Evolutionary conservation across 805 yeast species (phyloP), one percentile per base, ranked within the genome.

Genomic region (Spathaspora sp.): DNA sequence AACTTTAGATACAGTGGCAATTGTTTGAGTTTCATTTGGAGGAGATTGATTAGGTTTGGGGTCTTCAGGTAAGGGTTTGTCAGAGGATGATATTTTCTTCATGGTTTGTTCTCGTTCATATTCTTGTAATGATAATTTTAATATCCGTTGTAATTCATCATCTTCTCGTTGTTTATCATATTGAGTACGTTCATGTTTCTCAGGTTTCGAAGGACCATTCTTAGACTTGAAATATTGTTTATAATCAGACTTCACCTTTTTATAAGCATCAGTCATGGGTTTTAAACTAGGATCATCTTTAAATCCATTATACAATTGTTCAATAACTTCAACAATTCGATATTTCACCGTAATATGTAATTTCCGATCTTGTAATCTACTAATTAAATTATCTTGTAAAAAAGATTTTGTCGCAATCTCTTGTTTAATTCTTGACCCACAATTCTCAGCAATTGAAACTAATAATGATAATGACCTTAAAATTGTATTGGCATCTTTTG

Each of bases 91-190:
- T 3, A 63, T 59, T 45, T 64, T 67, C 46, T 65, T 64, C 14
- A 69, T 49, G 2, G 60, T 55, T 49, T 72, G 68, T 53, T 69
- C 75, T 29, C 75, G 57, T 55, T 77, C 78, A 43, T 77, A 79
- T 56, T 89, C 96, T 48, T 80, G 76, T 44, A 89, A 69, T 0
- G 97, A 90, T 47, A 89, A 63, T 53, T 83, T 87, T 54, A 92
- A 75, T 0, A 88, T 97, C 55, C 85, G 78, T 59, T 83, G 85
- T 46, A 93, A 70, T 56, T 90, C 96, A 48, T 84, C 87, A 46
- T 94, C 97, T 57, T 93, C 97, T 65, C 75, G 70, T 42, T 60
- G 59, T 52, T 73, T 71, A 46, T 79, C 84, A n/a, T 61, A 63
- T 3, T 68, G 66, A 5, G 78, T 70, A 57, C 80, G 67, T 46